Evolutionary conservation across 75 land plant species (phyloP).

Genomic region (Gnetum montanum): DNA sequence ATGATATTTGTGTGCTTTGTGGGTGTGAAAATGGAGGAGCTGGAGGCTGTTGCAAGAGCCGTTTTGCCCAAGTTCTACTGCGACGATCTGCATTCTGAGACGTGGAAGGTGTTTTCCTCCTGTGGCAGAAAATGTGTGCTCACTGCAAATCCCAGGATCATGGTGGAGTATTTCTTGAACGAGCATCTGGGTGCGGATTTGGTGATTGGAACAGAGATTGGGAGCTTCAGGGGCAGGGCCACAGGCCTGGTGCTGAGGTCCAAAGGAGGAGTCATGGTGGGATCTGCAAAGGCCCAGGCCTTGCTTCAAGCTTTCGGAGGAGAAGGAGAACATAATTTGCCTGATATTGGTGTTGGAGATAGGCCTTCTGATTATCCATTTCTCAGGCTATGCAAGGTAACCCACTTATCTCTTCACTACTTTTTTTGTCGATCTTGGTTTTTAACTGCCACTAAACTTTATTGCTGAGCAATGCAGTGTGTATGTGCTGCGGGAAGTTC

Average conservation of each 20-base stretch:
- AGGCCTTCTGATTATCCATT: conserved; percentile 53
- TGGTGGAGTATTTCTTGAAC: conserved; percentile 36
- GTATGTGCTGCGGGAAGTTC: too few species aligned
- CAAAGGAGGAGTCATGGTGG: conserved; percentile 27
- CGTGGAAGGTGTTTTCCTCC: conserved; percentile 29
- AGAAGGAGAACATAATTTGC: conserved; percentile 15
- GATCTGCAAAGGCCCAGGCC: conserved; percentile 31
- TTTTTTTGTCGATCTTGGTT: not conserved
- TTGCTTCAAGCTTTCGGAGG: conserved; percentile 35
- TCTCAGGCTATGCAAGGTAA: conserved; percentile 79
- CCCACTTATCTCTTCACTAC: not conserved
- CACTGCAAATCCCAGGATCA: conserved; percentile 34
- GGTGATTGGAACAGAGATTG: conserved; percentile 31
- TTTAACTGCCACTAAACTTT: not conserved
- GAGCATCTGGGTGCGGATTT: conserved; percentile 27
- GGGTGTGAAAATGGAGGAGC: conserved; percentile 13
- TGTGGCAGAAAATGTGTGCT: conserved; percentile 23
- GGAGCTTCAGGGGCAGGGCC: conserved; percentile 15
- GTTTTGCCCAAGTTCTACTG: conserved; percentile 35
- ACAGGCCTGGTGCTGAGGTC: conserved; percentile 23
- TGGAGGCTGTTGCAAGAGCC: conserved; percentile 28
- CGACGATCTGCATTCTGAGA: conserved; percentile 21
- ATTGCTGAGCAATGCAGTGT: too few species aligned
- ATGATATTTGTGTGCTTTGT: conserved; percentile 15
- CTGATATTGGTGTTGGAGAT: conserved; percentile 69